Evolutionary conservation across 441 rosid genomes (phyloP).

Genomic region (Metrosideros polymorpha): DNA sequence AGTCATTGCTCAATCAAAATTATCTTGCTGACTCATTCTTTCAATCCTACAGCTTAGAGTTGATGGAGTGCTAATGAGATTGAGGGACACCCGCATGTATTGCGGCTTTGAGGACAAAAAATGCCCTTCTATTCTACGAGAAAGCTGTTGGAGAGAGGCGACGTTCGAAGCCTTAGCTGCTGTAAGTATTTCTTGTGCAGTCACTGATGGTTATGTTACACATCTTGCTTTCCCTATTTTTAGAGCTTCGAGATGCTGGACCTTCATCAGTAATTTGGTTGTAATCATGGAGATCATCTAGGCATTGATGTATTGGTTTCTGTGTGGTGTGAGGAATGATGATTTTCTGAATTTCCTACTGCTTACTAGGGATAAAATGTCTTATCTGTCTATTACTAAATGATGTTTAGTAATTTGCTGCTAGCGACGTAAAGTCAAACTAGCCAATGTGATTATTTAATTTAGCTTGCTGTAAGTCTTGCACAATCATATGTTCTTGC

Average conservation of each 20-base stretch:
- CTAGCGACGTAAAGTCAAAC: not conserved
- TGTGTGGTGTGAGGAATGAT: not conserved
- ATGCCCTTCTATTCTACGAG: conserved; percentile 61
- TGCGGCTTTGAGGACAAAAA: conserved; percentile 41
- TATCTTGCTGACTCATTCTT: not conserved
- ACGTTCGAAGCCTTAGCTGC: conserved; percentile 61
- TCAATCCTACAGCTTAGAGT: conserved; percentile 70
- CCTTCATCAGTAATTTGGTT: not conserved
- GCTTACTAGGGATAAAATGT: not conserved
- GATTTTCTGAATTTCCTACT: not conserved
- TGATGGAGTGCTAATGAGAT: conserved; percentile 92
- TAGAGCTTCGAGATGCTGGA: not conserved
- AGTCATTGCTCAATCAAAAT: not conserved
- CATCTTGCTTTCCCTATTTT: not conserved
- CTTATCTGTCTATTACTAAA: not conserved
- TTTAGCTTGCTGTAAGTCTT: not conserved
- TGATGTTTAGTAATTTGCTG: not conserved
- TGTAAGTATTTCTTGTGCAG: conserved; percentile 24
- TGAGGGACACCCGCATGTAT: conserved; percentile 90
- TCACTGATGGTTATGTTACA: not conserved
- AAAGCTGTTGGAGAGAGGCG: conserved; percentile 91
- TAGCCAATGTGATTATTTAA: not conserved
- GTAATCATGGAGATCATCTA: not conserved
- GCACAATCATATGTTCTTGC: not conserved
- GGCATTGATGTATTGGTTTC: not conserved